Evolutionary conservation across 1,139 yeast genomes (phyloP), one percentile per base, ranked within the genome.

Genomic region (Suhomyces ambrosiae): DNA sequence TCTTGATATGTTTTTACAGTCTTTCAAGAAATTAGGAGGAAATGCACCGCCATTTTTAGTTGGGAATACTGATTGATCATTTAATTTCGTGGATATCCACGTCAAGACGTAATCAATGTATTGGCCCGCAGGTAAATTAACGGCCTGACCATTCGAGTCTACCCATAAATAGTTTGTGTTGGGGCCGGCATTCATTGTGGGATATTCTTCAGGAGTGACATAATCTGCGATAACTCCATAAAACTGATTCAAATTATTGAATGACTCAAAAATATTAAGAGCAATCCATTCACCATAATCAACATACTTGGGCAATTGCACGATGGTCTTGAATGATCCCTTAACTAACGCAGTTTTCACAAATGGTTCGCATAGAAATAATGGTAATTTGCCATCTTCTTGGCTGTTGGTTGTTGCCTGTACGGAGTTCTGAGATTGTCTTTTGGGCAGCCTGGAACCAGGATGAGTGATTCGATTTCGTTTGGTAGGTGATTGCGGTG

Each of bases 261-360:
- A 89, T 51, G 87, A 79, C 61, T 92, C 98, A 62, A 90, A 90
- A 8, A 88, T 81, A 58, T 90, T 92, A 37, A 94, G 74, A 1
- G 97, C 97, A 15, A 92, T 72, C 99, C 99, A 92, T 60, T 92
- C 99, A 35, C 90, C 86, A 45, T 79, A 74, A 55, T 94, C 97
- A 16, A 94, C 97, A 56, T 90, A 92, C 58, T 87, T 88, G 16
- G 99, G 98, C 21, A 88, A 72, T 58, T 87, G 96, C 2, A 92
- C 97, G 47, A 92, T 92, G 1, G 98, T 90, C 54, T 86, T 89
- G 68, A 89, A 94, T 1, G 96, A 86, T n/a, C 99, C 99, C 56
- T 92, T 92, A 23, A 94, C 98, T 31, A 92, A 70, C 0, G 97
- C 95, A 0, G 97, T 87, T 45, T 90, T 83, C 5, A 90, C 94